Conservation (phyloP, 495 filamentous ascomycete genomes). For the Penicillium bialowiezense region DNA sequence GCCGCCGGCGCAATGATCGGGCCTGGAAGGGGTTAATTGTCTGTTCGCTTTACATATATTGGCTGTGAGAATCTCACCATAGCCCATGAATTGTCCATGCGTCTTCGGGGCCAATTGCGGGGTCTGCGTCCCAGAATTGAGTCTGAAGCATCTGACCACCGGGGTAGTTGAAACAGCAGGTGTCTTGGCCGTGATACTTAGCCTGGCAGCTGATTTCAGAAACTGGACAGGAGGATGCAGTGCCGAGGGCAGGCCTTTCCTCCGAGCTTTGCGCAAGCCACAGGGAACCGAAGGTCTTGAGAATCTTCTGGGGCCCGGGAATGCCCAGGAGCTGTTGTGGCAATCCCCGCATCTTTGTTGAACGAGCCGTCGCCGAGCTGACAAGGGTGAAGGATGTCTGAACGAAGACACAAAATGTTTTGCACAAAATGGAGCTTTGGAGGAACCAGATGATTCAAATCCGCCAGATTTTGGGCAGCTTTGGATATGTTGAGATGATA, state of each 20-base stretch:
- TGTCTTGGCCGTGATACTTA: slow-evolving; percentile 52
- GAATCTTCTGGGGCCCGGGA: slow-evolving; percentile 42
- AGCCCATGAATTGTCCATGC: slow-evolving; percentile 90
- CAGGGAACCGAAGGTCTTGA: slow-evolving; percentile 37
- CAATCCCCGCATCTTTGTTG: slow-evolving; percentile 17
- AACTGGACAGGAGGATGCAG: slow-evolving; percentile 39
- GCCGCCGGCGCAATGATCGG: slow-evolving; percentile 82
- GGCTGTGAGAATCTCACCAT: slow-evolving; percentile 45
- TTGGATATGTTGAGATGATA: too few relatives aligned
- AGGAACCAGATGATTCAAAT: too few relatives aligned
- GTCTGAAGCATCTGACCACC: slow-evolving; percentile 78
- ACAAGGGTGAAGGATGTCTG: not conserved
- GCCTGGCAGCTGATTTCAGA: slow-evolving; percentile 59
- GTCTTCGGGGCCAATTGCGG: slow-evolving; percentile 66
- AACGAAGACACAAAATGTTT: not conserved
- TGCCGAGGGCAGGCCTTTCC: slow-evolving; percentile 9
- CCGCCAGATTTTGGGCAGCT: too few relatives aligned
- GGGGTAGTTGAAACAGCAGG: slow-evolving; percentile 81
- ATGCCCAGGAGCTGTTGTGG: slow-evolving; percentile 26
- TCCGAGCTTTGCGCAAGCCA: slow-evolving; percentile 25
- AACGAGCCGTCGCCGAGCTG: not conserved
- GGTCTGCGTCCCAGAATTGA: slow-evolving; percentile 82
- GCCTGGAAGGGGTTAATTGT: slow-evolving; percentile 41
- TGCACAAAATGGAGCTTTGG: too few relatives aligned
- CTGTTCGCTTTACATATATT: not conserved